phyloP scores from a whole-genome alignment of 495 filamentous ascomycete species.

The Penicillium bovifimosum region DNA sequence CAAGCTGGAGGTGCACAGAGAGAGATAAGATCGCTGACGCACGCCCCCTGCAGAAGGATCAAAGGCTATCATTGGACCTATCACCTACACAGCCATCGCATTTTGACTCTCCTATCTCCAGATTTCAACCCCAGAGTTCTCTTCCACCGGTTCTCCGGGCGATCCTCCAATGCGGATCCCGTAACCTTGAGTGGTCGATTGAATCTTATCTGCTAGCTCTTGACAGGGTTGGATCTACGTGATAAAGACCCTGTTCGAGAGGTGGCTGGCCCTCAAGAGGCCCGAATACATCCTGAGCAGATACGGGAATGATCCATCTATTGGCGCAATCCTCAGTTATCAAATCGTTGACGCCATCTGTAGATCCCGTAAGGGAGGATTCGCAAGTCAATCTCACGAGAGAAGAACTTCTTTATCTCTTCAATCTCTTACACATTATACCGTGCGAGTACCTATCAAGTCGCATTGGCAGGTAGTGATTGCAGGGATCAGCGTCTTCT shows the following conservation, averaged over 20 bases:
- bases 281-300: background rate
- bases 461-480: background rate
- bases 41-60: background rate
- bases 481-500: background rate
- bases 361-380: background rate
- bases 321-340: background rate
- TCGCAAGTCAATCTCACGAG: background rate
- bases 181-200: background rate
- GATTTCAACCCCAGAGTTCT: slow-evolving; percentile 18
- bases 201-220: slow-evolving; percentile 4
- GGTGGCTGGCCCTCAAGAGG: slow-evolving; percentile 5
- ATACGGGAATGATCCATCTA: background rate
- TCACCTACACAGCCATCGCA: background rate
- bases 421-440: background rate
- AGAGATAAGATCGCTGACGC: slow-evolving; percentile 6
- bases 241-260: background rate
- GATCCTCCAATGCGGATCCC: slow-evolving; percentile 6
- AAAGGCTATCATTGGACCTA: background rate
- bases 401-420: background rate
- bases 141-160: slow-evolving; percentile 8
- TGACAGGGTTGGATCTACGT: no score
- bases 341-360: background rate
- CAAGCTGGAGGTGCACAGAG: background rate
- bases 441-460: slow-evolving; percentile 2
- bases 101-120: slow-evolving; percentile 18